A percentile compares a stretch with the other conserved stretches of the same genome.
Evolutionary conservation across 257 asterid species (phyloP).

Genomic region (Primulina eburnea): DNA sequence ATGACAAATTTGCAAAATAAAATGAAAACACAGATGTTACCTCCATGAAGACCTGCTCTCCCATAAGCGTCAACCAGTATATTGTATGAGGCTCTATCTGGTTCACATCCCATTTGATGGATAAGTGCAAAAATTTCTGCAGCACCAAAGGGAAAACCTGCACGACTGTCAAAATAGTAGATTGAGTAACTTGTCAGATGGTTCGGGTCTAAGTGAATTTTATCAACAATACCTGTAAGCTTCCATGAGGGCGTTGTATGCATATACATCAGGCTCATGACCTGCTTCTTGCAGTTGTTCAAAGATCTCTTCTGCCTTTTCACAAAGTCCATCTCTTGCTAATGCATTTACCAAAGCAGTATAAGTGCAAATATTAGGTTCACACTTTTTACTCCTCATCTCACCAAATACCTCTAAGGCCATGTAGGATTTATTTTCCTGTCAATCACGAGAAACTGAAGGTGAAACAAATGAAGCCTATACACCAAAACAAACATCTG

Average conservation of each 20-base stretch:
- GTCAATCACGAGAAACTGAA: conserved; percentile 20
- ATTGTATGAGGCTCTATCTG: conserved; percentile 80
- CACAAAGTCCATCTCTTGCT: conserved; percentile 81
- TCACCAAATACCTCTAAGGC: conserved; percentile 73
- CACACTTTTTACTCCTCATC: conserved; percentile 63
- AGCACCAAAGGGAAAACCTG: conserved; percentile 78
- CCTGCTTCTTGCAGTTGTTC: conserved; percentile 85
- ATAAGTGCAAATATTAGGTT: conserved; percentile 80
- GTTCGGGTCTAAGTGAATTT: background rate
- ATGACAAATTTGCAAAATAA: background rate
- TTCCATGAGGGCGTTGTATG: conserved; percentile 88
- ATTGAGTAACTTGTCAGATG: background rate
- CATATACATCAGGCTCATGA: conserved; percentile 78
- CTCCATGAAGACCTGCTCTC: conserved; percentile 74
- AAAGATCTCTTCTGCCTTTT: conserved; percentile 80
- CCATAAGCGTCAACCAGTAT: conserved; percentile 90
- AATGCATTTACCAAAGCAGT: conserved; percentile 79
- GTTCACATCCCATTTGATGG: conserved; percentile 85
- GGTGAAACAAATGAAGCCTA: conserved; percentile 1
- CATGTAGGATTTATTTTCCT: conserved; percentile 74
- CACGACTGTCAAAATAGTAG: conserved; percentile 50
- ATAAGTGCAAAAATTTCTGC: conserved; percentile 83
- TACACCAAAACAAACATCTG: background rate
- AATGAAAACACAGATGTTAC: conserved; percentile 29
- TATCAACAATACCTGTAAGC: conserved; percentile 59